Percentiles rank a stretch among this genome's conserved stretches.
Conservation (phyloP, 139 green algal species). For the Coelastrella sp. region DNA sequence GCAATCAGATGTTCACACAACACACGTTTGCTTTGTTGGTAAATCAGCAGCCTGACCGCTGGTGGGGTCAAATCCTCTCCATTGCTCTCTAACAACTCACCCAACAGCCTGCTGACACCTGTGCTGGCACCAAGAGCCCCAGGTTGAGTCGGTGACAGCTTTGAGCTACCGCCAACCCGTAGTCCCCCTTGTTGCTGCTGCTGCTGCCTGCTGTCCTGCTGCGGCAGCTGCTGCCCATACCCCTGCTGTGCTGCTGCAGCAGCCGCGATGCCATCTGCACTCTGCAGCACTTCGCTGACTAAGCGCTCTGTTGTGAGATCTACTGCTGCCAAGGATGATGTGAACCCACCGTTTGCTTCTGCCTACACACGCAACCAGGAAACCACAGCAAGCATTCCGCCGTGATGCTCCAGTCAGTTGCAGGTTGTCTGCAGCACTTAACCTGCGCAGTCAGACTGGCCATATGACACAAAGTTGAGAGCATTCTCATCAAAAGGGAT, state of each 20-base stretch:
- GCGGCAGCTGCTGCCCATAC: slow-evolving; percentile 21
- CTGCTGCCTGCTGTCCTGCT: slow-evolving; percentile 18
- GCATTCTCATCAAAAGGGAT: no score
- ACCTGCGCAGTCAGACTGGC: no score
- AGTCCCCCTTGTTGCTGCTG: slow-evolving; percentile 10
- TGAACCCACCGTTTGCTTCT: neutral
- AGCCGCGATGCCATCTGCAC: slow-evolving; percentile 53
- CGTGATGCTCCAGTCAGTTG: no score
- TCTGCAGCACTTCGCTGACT: slow-evolving; percentile 66
- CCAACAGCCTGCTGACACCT: neutral
- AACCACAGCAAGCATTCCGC: no score
- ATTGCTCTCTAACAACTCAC: no score
- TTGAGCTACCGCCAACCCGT: neutral
- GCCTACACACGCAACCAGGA: neutral
- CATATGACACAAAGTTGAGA: no score
- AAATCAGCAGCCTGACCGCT: no score
- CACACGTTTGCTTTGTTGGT: no score
- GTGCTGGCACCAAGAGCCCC: neutral
- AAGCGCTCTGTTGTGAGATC: slow-evolving; percentile 69
- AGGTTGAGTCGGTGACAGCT: neutral
- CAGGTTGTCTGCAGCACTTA: no score
- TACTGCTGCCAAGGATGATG: slow-evolving; percentile 55
- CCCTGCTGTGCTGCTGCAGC: slow-evolving; percentile 20
- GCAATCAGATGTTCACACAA: no score
- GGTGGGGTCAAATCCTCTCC: no score